Evolutionary conservation across 2,329 filamentous ascomycete genomes (phyloP).

Genomic region (Apiospora sp.): DNA sequence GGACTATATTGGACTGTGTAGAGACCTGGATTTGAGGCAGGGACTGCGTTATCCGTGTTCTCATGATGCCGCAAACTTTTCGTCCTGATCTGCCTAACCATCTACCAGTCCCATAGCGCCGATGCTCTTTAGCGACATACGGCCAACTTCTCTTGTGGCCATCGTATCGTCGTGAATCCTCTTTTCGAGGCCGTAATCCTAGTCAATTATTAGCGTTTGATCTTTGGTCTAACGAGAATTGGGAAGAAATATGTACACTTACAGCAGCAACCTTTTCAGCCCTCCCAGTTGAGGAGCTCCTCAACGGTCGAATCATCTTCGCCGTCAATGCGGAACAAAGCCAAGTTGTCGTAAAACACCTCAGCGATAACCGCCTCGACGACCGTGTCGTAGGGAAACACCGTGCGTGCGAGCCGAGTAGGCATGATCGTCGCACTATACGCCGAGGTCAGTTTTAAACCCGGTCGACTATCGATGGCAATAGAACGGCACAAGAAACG

Average conservation of each 20-base stretch:
- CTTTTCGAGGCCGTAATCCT: background rate
- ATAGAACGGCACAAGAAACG: no score
- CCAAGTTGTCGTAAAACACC: background rate
- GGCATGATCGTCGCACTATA: background rate
- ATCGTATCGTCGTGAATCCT: no score
- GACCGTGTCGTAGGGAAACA: background rate
- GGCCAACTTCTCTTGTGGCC: no score
- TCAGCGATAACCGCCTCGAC: background rate
- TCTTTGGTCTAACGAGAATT: background rate
- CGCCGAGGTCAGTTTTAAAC: background rate
- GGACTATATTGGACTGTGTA: background rate
- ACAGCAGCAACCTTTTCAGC: background rate
- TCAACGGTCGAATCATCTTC: background rate
- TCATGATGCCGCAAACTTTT: no score
- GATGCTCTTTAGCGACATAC: no score
- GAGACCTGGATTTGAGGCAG: background rate
- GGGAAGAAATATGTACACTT: background rate
- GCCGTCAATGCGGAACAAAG: background rate
- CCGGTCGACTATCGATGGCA: no score
- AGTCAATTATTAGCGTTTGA: background rate
- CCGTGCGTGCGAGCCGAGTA: rapidly evolving
- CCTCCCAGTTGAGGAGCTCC: background rate
- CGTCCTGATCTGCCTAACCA: no score
- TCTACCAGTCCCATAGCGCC: no score
- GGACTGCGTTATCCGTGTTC: no score